A percentile compares a stretch with the other conserved stretches of the same genome.
phyloP scores from a whole-genome alignment of 140 eudicot genomes.

The Anethum foeniculum region DNA sequence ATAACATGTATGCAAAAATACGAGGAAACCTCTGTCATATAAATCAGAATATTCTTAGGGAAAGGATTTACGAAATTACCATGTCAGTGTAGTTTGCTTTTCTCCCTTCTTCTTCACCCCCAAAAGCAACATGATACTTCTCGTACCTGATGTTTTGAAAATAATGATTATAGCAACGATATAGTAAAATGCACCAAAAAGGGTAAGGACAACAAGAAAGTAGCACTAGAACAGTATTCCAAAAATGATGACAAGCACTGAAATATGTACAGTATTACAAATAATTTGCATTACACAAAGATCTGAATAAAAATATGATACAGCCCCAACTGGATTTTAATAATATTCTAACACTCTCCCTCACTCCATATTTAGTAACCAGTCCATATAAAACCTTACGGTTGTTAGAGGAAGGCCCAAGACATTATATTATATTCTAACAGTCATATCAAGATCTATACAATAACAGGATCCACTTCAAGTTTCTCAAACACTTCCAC shows the following conservation, averaged over 20 bases:
- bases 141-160: slow-evolving; percentile 55
- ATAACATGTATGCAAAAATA: neutral
- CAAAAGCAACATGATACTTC: slow-evolving; percentile 77
- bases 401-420: too few relatives aligned
- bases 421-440: too few relatives aligned
- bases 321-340: neutral
- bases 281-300: neutral
- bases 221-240: neutral
- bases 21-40: neutral
- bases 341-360: too few relatives aligned
- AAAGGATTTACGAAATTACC: slow-evolving; percentile 45
- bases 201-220: neutral
- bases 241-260: neutral
- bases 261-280: neutral
- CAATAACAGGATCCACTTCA: neutral
- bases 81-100: slow-evolving; percentile 89
- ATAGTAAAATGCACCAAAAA: neutral
- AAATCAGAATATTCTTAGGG: neutral
- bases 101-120: slow-evolving; percentile 84
- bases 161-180: neutral
- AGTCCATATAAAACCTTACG: too few relatives aligned
- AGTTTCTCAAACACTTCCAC: neutral
- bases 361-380: too few relatives aligned
- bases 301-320: neutral
- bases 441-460: neutral